Evolutionary conservation across 2,329 filamentous ascomycete species (phyloP), one percentile per base, ranked within the genome.

Genomic region (Apiospora saccharicola): DNA sequence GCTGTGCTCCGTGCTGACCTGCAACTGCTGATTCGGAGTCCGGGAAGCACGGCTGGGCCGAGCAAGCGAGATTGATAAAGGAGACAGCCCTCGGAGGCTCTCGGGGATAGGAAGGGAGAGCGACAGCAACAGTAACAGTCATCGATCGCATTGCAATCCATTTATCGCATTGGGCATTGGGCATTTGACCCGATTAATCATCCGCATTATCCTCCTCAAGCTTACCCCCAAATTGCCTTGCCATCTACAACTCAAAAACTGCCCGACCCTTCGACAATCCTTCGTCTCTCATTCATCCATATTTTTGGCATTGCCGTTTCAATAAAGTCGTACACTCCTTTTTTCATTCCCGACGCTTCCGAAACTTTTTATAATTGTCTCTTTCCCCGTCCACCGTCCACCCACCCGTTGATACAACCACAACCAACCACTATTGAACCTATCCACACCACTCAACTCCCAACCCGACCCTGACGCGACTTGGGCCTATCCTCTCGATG

Each of bases 11-110:
- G 67, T 68, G 67, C 67, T 46, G 67, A 6, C 10, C 67, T 68
- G 44, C 41, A 68, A 46, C 67, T 68, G 67, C 67, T 68, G 67
- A 68, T 68, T 68, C 67, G 67, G 67, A 34, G 41, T 44, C 67
- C 41, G 67, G 41, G 67, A 64, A 64, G 67, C 67, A 46, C 67
- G 67, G 41, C 67, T 68, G 67, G 30, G 41, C 67, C 44, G 67
- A 44, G 43, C 67, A 68, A 68, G 67, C 67, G 67, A 68, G 67
- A 68, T 68, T 68, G 67, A 68, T 46, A 68, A 68, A 68, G 43
- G 67, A 68, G 67, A 68, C 41, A 24, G 43, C n/a, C 41, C 67
- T 68, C 44, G 67, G 57, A 64, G 57, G 34, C 30, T 41, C 30
- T 61, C 53, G 53, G 57, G 10, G 57, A 64, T 64, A 64, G 53